A percentile compares a stretch with the other conserved stretches of the same genome.
Evolutionary conservation across 208 protist genomes (phyloP).

Genomic region (Naegleria lovaniensis): DNA sequence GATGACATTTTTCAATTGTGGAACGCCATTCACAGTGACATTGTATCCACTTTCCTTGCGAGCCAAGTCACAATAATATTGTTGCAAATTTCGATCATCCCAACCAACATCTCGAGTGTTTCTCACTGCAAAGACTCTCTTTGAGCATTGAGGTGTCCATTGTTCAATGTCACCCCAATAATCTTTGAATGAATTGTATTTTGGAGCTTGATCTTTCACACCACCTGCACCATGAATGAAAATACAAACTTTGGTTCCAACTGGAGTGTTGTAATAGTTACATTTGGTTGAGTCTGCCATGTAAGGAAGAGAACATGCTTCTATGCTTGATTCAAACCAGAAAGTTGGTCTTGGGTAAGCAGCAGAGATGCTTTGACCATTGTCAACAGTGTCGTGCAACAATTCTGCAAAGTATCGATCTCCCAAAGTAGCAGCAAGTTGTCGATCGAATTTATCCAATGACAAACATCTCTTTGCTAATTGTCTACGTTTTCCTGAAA

Average conservation of each 20-base stretch:
- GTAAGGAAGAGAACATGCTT: not conserved
- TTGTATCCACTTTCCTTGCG: not conserved
- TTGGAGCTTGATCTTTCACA: not conserved
- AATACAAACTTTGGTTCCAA: not conserved
- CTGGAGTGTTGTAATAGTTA: not conserved
- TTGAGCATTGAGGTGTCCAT: constrained; percentile 3
- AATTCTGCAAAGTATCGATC: not conserved
- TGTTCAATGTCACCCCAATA: constrained; percentile 21
- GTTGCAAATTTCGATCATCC: not conserved
- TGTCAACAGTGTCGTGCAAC: not conserved
- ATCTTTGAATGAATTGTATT: not conserved
- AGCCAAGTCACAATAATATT: not conserved
- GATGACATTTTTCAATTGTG: not conserved
- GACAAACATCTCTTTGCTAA: not conserved
- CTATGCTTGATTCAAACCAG: not conserved
- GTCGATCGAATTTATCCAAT: not conserved
- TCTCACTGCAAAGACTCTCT: not conserved
- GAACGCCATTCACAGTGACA: not conserved
- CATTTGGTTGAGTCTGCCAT: not conserved
- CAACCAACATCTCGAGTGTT: not conserved
- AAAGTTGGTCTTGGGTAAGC: not conserved
- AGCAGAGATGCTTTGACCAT: not conserved
- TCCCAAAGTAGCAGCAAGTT: not conserved
- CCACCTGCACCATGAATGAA: constrained; percentile 17
- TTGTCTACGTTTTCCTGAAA: not conserved